phyloP scores from a whole-genome alignment of 2,329 filamentous ascomycete species.

The Fusarium guadeloupense region DNA sequence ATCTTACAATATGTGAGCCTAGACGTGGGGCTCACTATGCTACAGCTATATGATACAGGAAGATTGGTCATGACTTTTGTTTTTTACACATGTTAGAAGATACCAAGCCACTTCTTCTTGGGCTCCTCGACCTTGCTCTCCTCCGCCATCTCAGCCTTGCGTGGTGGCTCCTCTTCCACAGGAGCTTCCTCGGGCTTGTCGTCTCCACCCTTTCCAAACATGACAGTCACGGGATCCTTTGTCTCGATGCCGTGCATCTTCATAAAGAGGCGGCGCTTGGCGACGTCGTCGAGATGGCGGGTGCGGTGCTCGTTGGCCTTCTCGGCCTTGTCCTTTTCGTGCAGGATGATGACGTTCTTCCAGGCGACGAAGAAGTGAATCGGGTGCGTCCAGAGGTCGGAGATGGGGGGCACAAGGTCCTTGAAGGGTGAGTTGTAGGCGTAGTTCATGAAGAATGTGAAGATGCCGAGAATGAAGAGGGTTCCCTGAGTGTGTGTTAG shows the following conservation, averaged over 20 bases:
- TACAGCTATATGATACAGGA: slow-evolving; percentile 35
- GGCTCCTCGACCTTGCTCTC: slow-evolving; percentile 44
- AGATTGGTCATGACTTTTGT: slow-evolving; percentile 14
- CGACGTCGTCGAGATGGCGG: slow-evolving; percentile 81
- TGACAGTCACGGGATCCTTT: slow-evolving; percentile 62
- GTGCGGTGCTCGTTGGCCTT: slow-evolving; percentile 76
- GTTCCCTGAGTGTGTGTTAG: slow-evolving; percentile 61
- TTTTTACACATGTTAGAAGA: slow-evolving; percentile 66
- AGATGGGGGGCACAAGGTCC: slow-evolving; percentile 78
- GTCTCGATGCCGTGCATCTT: slow-evolving; percentile 84
- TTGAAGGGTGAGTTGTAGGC: slow-evolving; percentile 79
- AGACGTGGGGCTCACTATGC: slow-evolving; percentile 19
- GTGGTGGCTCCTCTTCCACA: slow-evolving; percentile 49
- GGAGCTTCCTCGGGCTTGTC: slow-evolving; percentile 50
- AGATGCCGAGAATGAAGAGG: slow-evolving; percentile 73
- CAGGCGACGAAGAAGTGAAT: slow-evolving; percentile 71
- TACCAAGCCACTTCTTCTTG: slow-evolving; percentile 84
- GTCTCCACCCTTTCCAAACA: slow-evolving; percentile 52
- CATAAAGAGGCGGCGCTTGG: slow-evolving; percentile 86
- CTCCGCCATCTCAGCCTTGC: slow-evolving; percentile 38
- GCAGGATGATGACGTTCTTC: slow-evolving; percentile 77
- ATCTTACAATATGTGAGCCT: slow-evolving; percentile 32
- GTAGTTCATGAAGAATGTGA: slow-evolving; percentile 83
- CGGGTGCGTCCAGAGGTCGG: slow-evolving; percentile 75
- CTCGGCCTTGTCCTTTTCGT: slow-evolving; percentile 75